Base-by-base conservation (phyloP, 164 flowering plant genomes). In the Houttuynia cordata region DNA sequence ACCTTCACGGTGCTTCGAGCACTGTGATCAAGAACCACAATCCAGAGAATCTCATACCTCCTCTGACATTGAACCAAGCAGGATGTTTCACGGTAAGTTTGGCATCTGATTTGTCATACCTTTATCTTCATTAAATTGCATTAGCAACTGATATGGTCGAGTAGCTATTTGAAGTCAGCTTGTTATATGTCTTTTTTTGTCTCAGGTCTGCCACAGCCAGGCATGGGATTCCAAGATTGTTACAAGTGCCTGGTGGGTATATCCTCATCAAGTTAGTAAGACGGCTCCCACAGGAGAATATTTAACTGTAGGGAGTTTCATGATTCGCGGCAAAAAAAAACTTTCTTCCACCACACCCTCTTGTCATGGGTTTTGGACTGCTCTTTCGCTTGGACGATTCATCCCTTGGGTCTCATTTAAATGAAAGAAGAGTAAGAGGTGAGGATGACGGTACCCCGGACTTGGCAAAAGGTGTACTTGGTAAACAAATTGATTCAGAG, bases 241-340 rank as follows among this genome's bases (percentile, higher is more conserved):
- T n/a, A 89, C 98, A 49, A 92, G 98, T 79, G 97, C 98, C 71
- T 92, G 98, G 98, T 92, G 98, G 98, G 98, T 92, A 24, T 84
- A 92, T 74, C 97, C 98, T 67, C 87, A 89, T 74, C 98, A 89
- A 75, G 98, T 92, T 60, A 92, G 94, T 75, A 92, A 92, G 84
- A 87, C 97, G 62, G 98, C 98, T 67, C 98, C 98, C 37, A 92
- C 98, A 0, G 97, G 98, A 57, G 98, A 92, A 73, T 92, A 92
- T 76, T 94, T 92, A 59, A 92, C 98, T 30, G 97, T 81, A 62
- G 98, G 98, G 34, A 92, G 98, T 76, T 92, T 92, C 75, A 92
- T 92, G 98, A 86, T 92, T 24, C 91, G 97, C 64, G 98, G 98
- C 42, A 89, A 83, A 72, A 92, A n/a, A 92, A 74, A 92, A 92